phyloP scores from a whole-genome alignment of 352 stramenopile species.

The Globisporangium carolinianum region DNA sequence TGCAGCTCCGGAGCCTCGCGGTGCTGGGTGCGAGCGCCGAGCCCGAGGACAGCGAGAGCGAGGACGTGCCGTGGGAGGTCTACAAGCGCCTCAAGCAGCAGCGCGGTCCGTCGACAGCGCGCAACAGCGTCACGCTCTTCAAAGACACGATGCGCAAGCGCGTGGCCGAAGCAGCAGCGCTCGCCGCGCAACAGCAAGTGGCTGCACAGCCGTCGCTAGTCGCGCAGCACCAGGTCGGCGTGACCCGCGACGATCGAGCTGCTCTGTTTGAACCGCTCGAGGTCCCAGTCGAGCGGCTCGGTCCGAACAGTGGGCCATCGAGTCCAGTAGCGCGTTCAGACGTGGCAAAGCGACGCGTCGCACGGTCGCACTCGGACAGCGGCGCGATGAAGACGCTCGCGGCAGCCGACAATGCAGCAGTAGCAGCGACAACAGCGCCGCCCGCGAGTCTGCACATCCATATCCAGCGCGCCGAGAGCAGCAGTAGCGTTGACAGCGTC shows the following conservation, averaged over 20 bases:
- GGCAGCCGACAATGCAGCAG: not conserved
- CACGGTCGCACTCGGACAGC: slow-evolving; percentile 46
- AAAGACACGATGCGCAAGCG: slow-evolving; percentile 60
- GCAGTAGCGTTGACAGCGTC: not conserved
- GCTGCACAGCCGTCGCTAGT: not conserved
- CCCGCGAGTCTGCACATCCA: slow-evolving; percentile 7
- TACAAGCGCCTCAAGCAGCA: slow-evolving; percentile 71
- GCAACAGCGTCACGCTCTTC: slow-evolving; percentile 53
- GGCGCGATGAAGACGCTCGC: slow-evolving; percentile 16
- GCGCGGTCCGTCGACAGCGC: slow-evolving; percentile 45
- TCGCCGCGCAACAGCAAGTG: not conserved
- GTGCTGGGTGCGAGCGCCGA: slow-evolving; percentile 44
- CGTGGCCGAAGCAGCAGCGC: slow-evolving; percentile 5
- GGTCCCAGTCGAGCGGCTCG: not conserved
- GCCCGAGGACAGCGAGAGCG: slow-evolving; percentile 62
- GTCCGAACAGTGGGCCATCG: not conserved
- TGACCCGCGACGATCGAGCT: too few species aligned
- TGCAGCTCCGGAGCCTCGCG: slow-evolving; percentile 52
- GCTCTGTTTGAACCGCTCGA: too few species aligned
- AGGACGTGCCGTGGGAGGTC: slow-evolving; percentile 74
- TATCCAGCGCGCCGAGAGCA: not conserved
- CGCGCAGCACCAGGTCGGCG: not conserved
- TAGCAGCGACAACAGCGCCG: not conserved
- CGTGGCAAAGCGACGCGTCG: slow-evolving; percentile 13
- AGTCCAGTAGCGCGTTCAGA: slow-evolving; percentile 6